A percentile compares a stretch with the other conserved stretches of the same genome.
These are phyloP conservation scores for Castanopsis chinensis DNA, from an alignment of 306 rosid species.

Conservation along the genomic window DNA sequence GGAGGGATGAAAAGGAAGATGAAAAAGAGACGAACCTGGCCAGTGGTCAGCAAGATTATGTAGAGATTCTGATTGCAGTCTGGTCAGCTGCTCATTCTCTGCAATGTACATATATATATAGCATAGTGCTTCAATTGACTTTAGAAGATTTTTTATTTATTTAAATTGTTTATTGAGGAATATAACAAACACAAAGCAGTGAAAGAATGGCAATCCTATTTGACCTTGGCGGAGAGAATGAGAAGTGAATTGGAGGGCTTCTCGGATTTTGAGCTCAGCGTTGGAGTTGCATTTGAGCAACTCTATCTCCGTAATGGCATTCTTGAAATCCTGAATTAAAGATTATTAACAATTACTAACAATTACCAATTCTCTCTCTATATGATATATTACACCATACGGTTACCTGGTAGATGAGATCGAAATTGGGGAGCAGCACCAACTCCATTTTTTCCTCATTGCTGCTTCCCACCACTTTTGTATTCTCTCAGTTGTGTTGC, in stretches of 20 bases:
- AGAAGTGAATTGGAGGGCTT: conserved; percentile 55
- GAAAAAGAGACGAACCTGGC: conserved; percentile 33
- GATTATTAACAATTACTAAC: not conserved
- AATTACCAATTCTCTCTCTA: too few relatives aligned
- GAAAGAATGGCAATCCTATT: conserved; percentile 27
- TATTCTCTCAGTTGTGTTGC: too few relatives aligned
- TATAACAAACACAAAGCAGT: not conserved
- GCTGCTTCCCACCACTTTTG: conserved; percentile 56
- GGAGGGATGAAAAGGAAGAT: too few relatives aligned
- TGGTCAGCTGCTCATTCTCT: conserved; percentile 59
- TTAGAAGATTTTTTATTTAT: not conserved
- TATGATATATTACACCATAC: not conserved
- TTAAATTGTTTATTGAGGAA: not conserved
- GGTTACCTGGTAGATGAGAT: conserved; percentile 58
- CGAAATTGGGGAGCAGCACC: conserved; percentile 42
- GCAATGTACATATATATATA: conserved; percentile 2
- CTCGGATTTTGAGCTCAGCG: conserved; percentile 50
- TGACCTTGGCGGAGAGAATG: conserved; percentile 11
- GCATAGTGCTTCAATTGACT: conserved; percentile 7
- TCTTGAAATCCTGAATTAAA: conserved; percentile 49
- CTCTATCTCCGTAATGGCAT: conserved; percentile 43
- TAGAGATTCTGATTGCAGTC: conserved; percentile 45
- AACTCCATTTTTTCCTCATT: conserved; percentile 53
- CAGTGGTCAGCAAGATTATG: conserved; percentile 58
- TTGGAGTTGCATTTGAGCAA: conserved; percentile 34